Conservation (phyloP, 371 early-diverging fungal species). For the Mucor plumbeus region DNA sequence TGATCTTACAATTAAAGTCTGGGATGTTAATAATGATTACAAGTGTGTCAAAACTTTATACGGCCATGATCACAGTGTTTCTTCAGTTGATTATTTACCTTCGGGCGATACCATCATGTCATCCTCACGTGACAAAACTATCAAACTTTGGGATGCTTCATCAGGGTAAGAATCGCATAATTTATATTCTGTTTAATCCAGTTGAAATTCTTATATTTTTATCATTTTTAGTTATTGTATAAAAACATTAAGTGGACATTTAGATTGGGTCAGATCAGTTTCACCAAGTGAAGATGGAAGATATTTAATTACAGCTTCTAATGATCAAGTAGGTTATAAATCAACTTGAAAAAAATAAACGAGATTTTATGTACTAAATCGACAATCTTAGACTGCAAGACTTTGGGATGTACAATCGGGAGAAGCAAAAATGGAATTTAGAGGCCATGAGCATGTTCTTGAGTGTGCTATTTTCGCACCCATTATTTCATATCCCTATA, state of each 20-base stretch:
- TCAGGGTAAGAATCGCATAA: slow-evolving; percentile 60
- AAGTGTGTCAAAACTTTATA: slow-evolving; percentile 79
- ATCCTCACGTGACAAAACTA: slow-evolving; percentile 84
- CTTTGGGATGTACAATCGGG: slow-evolving; percentile 78
- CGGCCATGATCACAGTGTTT: slow-evolving; percentile 91
- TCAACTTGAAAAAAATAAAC: too few species aligned
- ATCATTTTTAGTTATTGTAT: slow-evolving; percentile 69
- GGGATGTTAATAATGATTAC: slow-evolving; percentile 86
- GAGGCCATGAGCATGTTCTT: slow-evolving; percentile 91
- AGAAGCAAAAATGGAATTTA: slow-evolving; percentile 72
- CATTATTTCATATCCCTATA: slow-evolving; percentile 54
- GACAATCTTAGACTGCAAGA: slow-evolving; percentile 66
- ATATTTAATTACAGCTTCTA: slow-evolving; percentile 72
- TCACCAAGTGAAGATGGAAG: slow-evolving; percentile 70
- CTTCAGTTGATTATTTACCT: slow-evolving; percentile 71
- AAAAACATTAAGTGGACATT: slow-evolving; percentile 78
- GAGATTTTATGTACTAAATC: not conserved
- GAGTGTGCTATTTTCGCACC: slow-evolving; percentile 87
- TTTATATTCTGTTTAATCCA: not conserved
- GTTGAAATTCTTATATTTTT: not conserved
- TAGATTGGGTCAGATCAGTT: slow-evolving; percentile 85
- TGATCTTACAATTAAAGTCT: slow-evolving; percentile 85
- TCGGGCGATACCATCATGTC: slow-evolving; percentile 77
- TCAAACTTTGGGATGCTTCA: slow-evolving; percentile 86
- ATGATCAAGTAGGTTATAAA: slow-evolving; percentile 72